Conservation (phyloP, 1,284 basidiomycete species). For the Agaricales sp. region DNA sequence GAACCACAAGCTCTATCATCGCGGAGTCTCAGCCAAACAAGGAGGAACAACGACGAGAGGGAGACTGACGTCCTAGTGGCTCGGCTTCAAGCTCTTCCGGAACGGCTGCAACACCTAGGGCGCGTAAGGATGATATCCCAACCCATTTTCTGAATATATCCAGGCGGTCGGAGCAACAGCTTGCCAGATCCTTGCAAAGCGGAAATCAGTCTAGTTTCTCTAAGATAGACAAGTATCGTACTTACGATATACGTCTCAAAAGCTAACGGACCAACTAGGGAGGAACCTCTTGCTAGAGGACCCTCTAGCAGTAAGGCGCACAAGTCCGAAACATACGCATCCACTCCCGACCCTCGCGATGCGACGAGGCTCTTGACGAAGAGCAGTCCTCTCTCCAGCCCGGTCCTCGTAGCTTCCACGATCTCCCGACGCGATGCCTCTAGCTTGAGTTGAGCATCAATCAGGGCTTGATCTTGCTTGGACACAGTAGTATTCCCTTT, state of each 20-base stretch:
- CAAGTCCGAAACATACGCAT: conserved; percentile 44
- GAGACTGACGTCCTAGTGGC: conserved; percentile 49
- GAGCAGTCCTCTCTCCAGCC: conserved; percentile 57
- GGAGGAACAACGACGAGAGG: not conserved
- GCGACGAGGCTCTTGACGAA: conserved; percentile 56
- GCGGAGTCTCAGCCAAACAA: conserved; percentile 6
- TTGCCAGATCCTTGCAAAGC: conserved; percentile 42
- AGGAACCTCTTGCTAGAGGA: conserved; percentile 45
- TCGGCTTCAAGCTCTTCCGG: conserved; percentile 71
- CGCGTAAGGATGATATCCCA: conserved; percentile 73
- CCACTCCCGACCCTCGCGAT: conserved; percentile 49
- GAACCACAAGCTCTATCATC: conserved; percentile 61
- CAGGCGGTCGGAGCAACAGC: conserved; percentile 61
- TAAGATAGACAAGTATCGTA: conserved; percentile 8
- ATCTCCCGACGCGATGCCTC: not conserved
- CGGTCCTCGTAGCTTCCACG: conserved; percentile 31
- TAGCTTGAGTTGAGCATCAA: conserved; percentile 58
- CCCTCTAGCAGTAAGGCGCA: conserved; percentile 55
- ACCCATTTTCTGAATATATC: conserved; percentile 62
- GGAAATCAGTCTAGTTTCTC: not conserved
- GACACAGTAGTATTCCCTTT: conserved; percentile 53
- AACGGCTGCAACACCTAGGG: conserved; percentile 53
- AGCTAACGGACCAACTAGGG: conserved; percentile 50
- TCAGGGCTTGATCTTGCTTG: conserved; percentile 75
- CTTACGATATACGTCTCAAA: conserved; percentile 75